Conservation (phyloP, 2,329 filamentous ascomycete genomes). For the Talaromyces sp. region DNA sequence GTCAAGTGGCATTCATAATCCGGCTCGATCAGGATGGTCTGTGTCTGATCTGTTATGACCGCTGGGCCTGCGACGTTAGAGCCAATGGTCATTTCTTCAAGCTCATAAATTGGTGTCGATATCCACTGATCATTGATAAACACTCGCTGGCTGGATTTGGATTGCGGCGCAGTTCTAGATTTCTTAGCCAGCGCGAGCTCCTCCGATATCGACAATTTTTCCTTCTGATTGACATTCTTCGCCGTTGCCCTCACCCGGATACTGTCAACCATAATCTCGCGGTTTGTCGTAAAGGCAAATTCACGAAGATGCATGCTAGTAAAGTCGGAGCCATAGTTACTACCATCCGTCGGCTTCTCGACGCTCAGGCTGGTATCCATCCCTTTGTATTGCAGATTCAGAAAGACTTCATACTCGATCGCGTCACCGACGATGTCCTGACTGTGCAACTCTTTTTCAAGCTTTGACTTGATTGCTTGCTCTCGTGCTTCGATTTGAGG, state of each 20-base stretch:
- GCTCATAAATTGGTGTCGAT: not conserved
- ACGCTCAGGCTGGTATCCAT: not conserved
- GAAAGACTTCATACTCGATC: not conserved
- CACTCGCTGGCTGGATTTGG: not conserved
- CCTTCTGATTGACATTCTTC: not conserved
- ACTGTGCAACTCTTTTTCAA: not conserved
- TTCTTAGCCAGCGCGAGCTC: not conserved
- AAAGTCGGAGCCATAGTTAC: not conserved
- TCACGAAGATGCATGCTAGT: not conserved
- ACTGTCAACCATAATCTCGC: not conserved
- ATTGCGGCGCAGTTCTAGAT: not conserved
- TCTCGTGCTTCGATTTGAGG: not conserved
- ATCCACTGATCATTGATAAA: not conserved
- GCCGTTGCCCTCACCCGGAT: not conserved
- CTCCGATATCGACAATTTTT: not conserved
- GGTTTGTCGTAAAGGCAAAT: not conserved
- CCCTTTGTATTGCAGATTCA: not conserved
- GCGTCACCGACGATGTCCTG: not conserved
- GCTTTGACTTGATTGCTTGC: not conserved
- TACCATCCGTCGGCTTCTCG: not conserved
- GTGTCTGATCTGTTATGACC: not conserved
- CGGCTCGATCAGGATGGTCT: not conserved
- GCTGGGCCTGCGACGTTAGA: not conserved
- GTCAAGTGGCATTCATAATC: not conserved
- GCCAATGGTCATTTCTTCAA: not conserved